Base-by-base conservation (phyloP, 2,329 filamentous ascomycete species). In the Penicillium rolfsii region DNA sequence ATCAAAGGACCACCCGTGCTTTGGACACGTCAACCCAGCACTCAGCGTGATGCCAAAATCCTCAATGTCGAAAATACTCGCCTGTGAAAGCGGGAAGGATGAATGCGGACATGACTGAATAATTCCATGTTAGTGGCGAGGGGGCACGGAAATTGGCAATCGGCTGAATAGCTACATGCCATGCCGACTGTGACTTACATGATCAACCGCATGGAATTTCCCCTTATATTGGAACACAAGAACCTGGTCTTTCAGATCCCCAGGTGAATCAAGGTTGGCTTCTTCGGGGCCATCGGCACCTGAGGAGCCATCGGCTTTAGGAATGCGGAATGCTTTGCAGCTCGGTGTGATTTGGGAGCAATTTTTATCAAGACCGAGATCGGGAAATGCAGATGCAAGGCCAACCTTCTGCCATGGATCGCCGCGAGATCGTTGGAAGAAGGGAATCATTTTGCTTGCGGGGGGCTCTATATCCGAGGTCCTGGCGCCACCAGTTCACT, bases 1-100 rank as follows among this genome's bases (percentile, higher is more conserved):
- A 70, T 91, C 89, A 73, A 91, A 91, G 0, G 87, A 88, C 89
- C 89, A 91, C 4, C 81, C 85, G 63, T 91, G 88, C 64, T 89
- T 89, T 0, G 88, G 87, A 71, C 89, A 91, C 0, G 81, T 83
- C 3, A 91, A 76, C 0, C 87, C 89, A 0, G 85, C 82, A 0
- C 73, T 74, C 11, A 75, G 66, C 1, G 62, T 62, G 57, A 75
- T 67, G 0, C 89, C 88, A 70, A 90, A 91, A 62, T 91, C 89
- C 66, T 91, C 89, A 67, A 91, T 90, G 57, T 91, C 89, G 60
- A 90, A 90, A 0, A 87, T 79, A 0, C 76, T 83, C 0, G 86
- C 87, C 46, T 84, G 81, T 0, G 87, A 89, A 1, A 91, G 80
- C 0, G 89, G 88, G 59, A 84, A 91, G 0, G 87, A 84, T 1